These are phyloP conservation scores for Aspergillus sp. DNA, from an alignment of 2,329 filamentous ascomycete genomes.

Conservation along the genomic window DNA sequence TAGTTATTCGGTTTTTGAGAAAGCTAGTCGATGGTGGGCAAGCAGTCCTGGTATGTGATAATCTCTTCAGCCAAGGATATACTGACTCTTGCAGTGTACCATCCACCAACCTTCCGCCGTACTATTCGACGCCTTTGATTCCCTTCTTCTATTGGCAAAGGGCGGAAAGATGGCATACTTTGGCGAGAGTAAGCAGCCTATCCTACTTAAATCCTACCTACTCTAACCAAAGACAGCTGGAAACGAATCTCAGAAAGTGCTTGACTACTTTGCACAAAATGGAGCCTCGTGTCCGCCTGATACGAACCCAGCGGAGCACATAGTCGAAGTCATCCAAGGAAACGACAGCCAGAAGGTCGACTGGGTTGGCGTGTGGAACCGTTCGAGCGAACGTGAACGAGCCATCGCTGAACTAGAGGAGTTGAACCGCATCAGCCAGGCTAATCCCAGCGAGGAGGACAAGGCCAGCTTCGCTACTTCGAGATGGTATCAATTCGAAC, in stretches of 20 bases:
- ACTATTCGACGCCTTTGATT: slow-evolving; percentile 67
- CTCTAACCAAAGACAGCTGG: slow-evolving; percentile 54
- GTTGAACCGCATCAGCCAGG: slow-evolving; percentile 23
- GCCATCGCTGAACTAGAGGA: slow-evolving; percentile 27
- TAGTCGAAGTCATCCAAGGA: slow-evolving; percentile 40
- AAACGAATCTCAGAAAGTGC: slow-evolving; percentile 41
- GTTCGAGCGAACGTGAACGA: slow-evolving; percentile 27
- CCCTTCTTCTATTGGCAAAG: slow-evolving; percentile 63
- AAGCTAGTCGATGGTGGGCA: slow-evolving; percentile 64
- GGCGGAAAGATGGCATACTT: slow-evolving; percentile 70
- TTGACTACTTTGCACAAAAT: slow-evolving; percentile 53
- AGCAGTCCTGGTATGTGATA: slow-evolving; percentile 57
- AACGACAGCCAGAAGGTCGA: slow-evolving; percentile 23
- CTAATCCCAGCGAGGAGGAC: slow-evolving; percentile 29
- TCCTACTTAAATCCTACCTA: slow-evolving; percentile 48
- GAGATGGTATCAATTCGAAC: slow-evolving; percentile 40
- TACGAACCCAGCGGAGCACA: slow-evolving; percentile 55
- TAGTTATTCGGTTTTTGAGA: slow-evolving; percentile 52
- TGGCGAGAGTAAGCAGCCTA: slow-evolving; percentile 48
- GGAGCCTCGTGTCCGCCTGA: slow-evolving; percentile 54
- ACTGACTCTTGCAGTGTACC: slow-evolving; percentile 45
- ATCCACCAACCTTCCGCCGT: slow-evolving; percentile 68
- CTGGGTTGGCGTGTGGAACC: slow-evolving; percentile 36
- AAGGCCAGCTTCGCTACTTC: slow-evolving; percentile 39
- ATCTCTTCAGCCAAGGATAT: too few species aligned